Evolutionary conservation across 768 basidiomycete species (phyloP), one percentile per base, ranked within the genome.

Genomic region (Rhodotorula sphaerocarpa): DNA sequence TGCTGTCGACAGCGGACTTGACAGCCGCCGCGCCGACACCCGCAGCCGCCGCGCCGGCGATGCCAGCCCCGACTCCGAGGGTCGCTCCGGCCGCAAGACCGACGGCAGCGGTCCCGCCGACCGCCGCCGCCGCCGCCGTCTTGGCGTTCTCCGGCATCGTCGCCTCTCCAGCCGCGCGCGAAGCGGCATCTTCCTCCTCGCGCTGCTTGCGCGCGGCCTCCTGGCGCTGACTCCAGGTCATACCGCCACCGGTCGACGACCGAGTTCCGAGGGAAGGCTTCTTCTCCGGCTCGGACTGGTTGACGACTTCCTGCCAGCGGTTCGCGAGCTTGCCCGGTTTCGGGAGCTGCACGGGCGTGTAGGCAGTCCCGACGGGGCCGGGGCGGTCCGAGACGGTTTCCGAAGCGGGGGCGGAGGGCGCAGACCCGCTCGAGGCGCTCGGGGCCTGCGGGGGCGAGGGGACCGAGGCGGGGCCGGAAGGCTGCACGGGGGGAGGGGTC

Each of bases 201-300:
- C 80, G 79, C 70, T 89, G 87, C 73, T 86, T 85, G 79, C 91
- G 92, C 2, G 90, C 86, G n/a, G 85, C 77, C 0, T 88, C 90
- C 73, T 96, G 92, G 27, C 92, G 80, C 74, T 97, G 87, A 61
- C 82, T 86, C 93, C 93, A 97, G 0, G 92, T 93, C 65, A 93
- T 75, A 1, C 80, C 82, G 27, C 77, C 53, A 87, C 87, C 2
- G 78, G 58, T 10, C 9, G 36, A 39, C 36, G 36, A 39, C 36
- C 16, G 9, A 16, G 36, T 39, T 9, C 36, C 36, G 36, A 39
- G 16, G 3, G 80, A 81, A 27, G 77, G 77, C 7, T 61, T 46
- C 33, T 27, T 50, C 1, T 28, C 39, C n/a, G 33, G 57, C 12
- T 18, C 4, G 66, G 57, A 1, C 59, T 43, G 31, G 57, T 63